Percentiles rank a stretch among this genome's conserved stretches.
Conservation (phyloP, 805 yeast species). For the Candida boleticola region DNA sequence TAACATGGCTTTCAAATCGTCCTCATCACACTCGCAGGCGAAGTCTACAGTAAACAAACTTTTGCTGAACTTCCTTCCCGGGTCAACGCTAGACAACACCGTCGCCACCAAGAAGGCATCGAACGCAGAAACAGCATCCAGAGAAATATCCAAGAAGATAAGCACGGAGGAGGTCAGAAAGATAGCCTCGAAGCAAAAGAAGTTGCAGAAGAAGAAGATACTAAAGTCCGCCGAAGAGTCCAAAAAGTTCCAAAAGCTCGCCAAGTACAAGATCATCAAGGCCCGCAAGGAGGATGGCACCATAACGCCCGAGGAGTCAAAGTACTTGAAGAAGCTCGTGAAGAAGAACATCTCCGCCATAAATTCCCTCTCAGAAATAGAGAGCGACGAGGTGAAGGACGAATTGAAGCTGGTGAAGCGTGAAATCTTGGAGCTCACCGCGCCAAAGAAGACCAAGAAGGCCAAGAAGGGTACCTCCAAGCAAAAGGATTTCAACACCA, state of each 20-base stretch:
- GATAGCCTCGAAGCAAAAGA: slow-evolving; percentile 17
- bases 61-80: slow-evolving; percentile 18
- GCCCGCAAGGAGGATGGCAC: slow-evolving; percentile 19
- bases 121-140: slow-evolving; percentile 17
- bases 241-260: slow-evolving; percentile 32
- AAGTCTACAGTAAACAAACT: slow-evolving; percentile 42
- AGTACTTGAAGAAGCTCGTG: slow-evolving; percentile 37
- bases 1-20: slow-evolving; percentile 26
- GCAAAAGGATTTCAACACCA: slow-evolving; percentile 30
- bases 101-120: not conserved
- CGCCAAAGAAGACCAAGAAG: slow-evolving; percentile 23
- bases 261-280: slow-evolving; percentile 40
- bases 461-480: slow-evolving; percentile 29
- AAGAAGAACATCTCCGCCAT: slow-evolving; percentile 34
- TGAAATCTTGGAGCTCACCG: slow-evolving; percentile 23
- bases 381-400: slow-evolving; percentile 26
- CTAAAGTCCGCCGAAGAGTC: slow-evolving; percentile 27
- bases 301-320: slow-evolving; percentile 31
- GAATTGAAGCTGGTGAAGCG: slow-evolving; percentile 28
- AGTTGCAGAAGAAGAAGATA: slow-evolving; percentile 22
- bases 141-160: slow-evolving; percentile 14
- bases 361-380: slow-evolving; percentile 26
- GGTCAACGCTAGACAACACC: not conserved
- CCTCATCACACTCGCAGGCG: slow-evolving; percentile 33
- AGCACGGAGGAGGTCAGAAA: slow-evolving; percentile 16